phyloP scores from a whole-genome alignment of 2,329 filamentous ascomycete genomes.

The Penicillium sp. region DNA sequence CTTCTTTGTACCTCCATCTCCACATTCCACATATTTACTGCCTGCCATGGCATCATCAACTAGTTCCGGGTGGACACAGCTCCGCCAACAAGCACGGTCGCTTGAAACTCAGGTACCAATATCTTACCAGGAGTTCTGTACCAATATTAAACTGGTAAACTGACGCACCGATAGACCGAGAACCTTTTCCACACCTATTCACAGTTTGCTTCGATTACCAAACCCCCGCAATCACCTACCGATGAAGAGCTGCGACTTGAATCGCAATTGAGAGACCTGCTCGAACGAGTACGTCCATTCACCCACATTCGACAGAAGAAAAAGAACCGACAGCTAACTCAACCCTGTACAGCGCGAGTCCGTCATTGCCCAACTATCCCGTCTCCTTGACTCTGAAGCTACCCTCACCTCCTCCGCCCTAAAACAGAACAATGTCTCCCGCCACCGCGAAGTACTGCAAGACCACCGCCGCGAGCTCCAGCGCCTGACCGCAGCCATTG shows the following conservation, averaged over 20 bases:
- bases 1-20: not conserved
- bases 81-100: constrained; percentile 85
- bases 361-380: constrained; percentile 76
- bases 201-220: constrained; percentile 78
- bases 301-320: not conserved
- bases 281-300: constrained; percentile 51
- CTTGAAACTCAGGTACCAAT: constrained; percentile 79
- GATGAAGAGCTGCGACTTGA: constrained; percentile 81
- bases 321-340: constrained; percentile 6
- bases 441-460: constrained; percentile 83
- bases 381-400: constrained; percentile 90
- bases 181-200: constrained; percentile 70
- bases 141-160: constrained; percentile 21
- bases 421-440: constrained; percentile 93
- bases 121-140: not conserved
- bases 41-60: constrained; percentile 54
- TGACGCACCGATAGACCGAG: constrained; percentile 65
- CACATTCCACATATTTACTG: not conserved
- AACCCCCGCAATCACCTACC: constrained; percentile 76
- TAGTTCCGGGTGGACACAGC: constrained; percentile 80
- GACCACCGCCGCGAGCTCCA: constrained; percentile 81
- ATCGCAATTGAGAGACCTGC: constrained; percentile 74
- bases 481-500: constrained; percentile 70
- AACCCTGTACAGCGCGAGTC: constrained; percentile 65
- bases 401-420: constrained; percentile 81